Base-by-base conservation (phyloP, 805 yeast genomes). In the Spathaspora girioi region DNA sequence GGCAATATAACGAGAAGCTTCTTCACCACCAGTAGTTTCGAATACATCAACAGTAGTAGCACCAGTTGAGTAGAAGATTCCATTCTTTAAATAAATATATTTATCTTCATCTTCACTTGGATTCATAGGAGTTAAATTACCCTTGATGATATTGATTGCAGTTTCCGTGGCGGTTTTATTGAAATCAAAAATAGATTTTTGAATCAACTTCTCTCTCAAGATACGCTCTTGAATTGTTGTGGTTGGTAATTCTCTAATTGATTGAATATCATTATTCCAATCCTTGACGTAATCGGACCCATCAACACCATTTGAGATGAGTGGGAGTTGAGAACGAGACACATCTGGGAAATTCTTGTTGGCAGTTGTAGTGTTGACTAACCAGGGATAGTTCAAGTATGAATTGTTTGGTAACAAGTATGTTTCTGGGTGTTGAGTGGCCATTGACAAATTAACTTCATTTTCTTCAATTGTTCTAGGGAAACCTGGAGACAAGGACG, bases 181-280 rank as follows among this genome's bases (percentile, higher is more conserved):
- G 71, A 93, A 94, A 45, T 89, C 97, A 59, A 79, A 82, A 45
- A 87, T 77, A 23, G 85, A 78, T 62, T 86, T 86, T 64, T 83
- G 82, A 52, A 90, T 71, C 49, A 90, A 68, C 58, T 85, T 82
- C 64, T 94, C 99, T 59, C 92, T 80, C 45, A 84, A 70, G 46
- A 90, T 75, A 55, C 92, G 79, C 54, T 88, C 91, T 50, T 80
- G 80, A 49, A 89, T 68, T 20, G 79, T 66, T 1, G 75, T 62
- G 35, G 76, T 73, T 31, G 90, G 83, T 54, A 90, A 76, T 57
- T 91, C 97, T 55, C 83, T 81, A 46, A 89, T 77, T 2, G 89
- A 77, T 73, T 94, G 98, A 62, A 83, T 83, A 59, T 94, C 97
- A 57, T 87, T 96, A 66, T 91, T 91, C 88, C 96, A 92, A 60